A percentile compares a stretch with the other conserved stretches of the same genome.
These are phyloP conservation scores for Cryptosporidium tyzzeri DNA, from an alignment of 169 alveolate species.

Conservation along the genomic window DNA sequence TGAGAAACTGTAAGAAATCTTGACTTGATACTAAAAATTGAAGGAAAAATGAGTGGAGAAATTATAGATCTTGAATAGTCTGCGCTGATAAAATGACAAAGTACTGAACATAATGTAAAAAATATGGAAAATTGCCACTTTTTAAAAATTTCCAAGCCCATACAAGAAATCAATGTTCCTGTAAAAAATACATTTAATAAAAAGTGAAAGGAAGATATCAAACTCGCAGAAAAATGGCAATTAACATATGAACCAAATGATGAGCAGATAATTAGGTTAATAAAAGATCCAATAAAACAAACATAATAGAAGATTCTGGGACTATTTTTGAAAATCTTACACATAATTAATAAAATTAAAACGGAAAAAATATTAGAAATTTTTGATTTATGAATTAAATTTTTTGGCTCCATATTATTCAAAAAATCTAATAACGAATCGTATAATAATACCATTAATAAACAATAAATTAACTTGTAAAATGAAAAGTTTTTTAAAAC, in stretches of 20 bases:
- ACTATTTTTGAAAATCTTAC: slow-evolving; percentile 20
- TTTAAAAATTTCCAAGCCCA: background rate
- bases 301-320: slow-evolving; percentile 2
- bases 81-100: background rate
- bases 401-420: background rate
- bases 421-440: background rate
- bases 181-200: slow-evolving; percentile 5
- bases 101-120: background rate
- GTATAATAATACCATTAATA: background rate
- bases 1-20: slow-evolving; percentile 1
- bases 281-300: background rate
- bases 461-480: background rate
- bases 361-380: background rate
- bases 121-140: slow-evolving; percentile 10
- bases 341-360: background rate
- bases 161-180: slow-evolving; percentile 20
- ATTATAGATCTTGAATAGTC: slow-evolving; percentile 2
- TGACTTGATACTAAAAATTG: slow-evolving; percentile 11
- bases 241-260: background rate
- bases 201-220: slow-evolving; percentile 13
- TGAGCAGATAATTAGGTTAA: background rate
- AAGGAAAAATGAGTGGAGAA: slow-evolving; percentile 37
- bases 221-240: background rate
- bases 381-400: background rate
- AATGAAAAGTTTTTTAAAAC: background rate